A percentile compares a stretch with the other conserved stretches of the same genome.
phyloP scores from a whole-genome alignment of 306 rosid genomes.

The Vigna radiata region DNA sequence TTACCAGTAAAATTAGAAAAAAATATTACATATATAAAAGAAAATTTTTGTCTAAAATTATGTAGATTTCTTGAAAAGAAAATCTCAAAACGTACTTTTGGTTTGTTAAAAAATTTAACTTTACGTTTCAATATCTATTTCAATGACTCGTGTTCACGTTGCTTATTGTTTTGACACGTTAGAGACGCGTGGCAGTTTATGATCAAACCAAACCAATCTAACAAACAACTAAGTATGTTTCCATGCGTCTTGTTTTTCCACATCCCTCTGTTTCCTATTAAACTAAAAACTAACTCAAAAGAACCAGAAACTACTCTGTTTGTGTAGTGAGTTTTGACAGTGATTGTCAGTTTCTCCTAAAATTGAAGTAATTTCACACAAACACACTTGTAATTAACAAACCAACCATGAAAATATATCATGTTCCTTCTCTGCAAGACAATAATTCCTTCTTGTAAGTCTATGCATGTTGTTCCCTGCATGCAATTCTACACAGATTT shows the following conservation, averaged over 20 bases:
- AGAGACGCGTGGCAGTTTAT: constrained; percentile 2
- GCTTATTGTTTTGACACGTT: not conserved
- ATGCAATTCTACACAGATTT: not conserved
- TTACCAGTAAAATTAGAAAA: no score
- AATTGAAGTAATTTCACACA: not conserved
- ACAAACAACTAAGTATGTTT: not conserved
- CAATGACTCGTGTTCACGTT: no score
- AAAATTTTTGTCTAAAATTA: no score
- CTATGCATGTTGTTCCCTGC: not conserved
- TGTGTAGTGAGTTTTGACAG: not conserved
- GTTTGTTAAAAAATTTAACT: no score
- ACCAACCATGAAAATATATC: constrained; percentile 42
- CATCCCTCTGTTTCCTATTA: not conserved
- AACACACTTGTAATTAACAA: not conserved
- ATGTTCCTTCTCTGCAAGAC: constrained; percentile 46
- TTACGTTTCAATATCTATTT: no score
- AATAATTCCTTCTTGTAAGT: constrained; percentile 46
- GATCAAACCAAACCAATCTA: not conserved
- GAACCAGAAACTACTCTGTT: not conserved
- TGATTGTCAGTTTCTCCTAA: not conserved
- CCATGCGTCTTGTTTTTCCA: not conserved
- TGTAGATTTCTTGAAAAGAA: no score
- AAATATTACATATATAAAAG: no score
- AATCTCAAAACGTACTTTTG: no score
- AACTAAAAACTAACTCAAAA: not conserved